phyloP scores from a whole-genome alignment of 108 stramenopile genomes.

The Mediolabrus comicus region DNA sequence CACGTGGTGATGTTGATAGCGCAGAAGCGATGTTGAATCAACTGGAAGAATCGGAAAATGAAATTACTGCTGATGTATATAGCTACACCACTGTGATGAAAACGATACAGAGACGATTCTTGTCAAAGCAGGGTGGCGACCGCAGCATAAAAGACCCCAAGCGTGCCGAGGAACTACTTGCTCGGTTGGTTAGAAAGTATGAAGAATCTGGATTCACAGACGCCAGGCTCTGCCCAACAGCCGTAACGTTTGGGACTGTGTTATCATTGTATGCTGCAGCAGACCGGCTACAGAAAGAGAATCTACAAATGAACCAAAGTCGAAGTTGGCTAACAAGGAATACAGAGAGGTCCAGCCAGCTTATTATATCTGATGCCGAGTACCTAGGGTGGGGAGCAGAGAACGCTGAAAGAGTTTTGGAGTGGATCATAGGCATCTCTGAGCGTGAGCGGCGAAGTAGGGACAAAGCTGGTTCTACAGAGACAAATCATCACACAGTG shows the following conservation, averaged over 20 bases:
- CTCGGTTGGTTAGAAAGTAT: constrained; percentile 14
- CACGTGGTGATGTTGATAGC: constrained; percentile 31
- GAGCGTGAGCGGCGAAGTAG: constrained; percentile 31
- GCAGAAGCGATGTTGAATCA: constrained; percentile 29
- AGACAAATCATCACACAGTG: not conserved
- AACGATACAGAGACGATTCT: constrained; percentile 37
- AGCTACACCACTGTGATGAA: constrained; percentile 43
- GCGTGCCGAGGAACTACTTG: constrained; percentile 34
- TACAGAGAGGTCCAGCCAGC: not conserved
- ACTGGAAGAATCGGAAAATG: constrained; percentile 16
- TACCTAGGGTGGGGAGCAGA: constrained; percentile 36
- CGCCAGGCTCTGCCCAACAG: constrained; percentile 18
- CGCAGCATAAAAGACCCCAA: constrained; percentile 28
- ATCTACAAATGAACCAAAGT: not conserved
- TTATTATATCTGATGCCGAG: not conserved
- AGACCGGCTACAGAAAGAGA: constrained; percentile 12
- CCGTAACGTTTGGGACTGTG: constrained; percentile 33
- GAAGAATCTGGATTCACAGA: constrained; percentile 21
- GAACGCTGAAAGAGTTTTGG: constrained; percentile 43
- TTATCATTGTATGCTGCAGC: constrained; percentile 39
- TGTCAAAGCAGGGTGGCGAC: constrained; percentile 3
- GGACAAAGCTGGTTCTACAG: constrained; percentile 1
- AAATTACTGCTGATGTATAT: constrained; percentile 21
- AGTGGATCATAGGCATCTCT: constrained; percentile 39
- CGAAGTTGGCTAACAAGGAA: constrained; percentile 19